These are phyloP conservation scores for Tolypocladium endophyticum DNA, from an alignment of 2,329 filamentous ascomycete genomes.

Conservation along the genomic window DNA sequence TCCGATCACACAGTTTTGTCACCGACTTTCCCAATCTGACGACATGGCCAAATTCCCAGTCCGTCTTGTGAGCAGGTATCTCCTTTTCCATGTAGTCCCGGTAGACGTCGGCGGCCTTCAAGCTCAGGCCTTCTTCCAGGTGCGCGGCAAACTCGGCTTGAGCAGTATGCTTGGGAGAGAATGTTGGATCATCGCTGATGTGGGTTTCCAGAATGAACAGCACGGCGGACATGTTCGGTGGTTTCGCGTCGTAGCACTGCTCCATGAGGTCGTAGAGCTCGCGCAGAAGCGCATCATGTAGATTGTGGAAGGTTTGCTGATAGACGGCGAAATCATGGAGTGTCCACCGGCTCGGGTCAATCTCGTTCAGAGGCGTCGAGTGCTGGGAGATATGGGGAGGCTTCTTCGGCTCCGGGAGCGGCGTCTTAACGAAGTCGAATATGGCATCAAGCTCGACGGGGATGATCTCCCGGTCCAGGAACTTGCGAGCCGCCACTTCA, in stretches of 20 bases:
- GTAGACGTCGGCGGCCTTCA: constrained; percentile 72
- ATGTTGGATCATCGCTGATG: constrained; percentile 67
- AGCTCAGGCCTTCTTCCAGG: constrained; percentile 60
- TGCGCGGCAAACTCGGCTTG: constrained; percentile 61
- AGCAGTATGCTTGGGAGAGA: constrained; percentile 60
- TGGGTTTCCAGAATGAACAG: constrained; percentile 76
- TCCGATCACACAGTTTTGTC: constrained; percentile 74
- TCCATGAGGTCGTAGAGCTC: constrained; percentile 84
- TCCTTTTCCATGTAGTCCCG: constrained; percentile 66
- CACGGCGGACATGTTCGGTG: constrained; percentile 67
- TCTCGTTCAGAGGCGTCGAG: constrained; percentile 39
- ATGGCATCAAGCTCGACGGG: constrained; percentile 74
- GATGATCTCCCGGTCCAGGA: constrained; percentile 69
- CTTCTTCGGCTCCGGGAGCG: constrained; percentile 56
- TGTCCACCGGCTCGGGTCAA: constrained; percentile 55
- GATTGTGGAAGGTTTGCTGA: constrained; percentile 59
- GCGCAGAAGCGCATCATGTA: constrained; percentile 75
- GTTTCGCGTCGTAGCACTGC: constrained; percentile 81
- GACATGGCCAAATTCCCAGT: constrained; percentile 87
- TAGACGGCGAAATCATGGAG: constrained; percentile 59
- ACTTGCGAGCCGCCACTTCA: constrained; percentile 78
- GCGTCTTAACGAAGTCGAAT: constrained; percentile 72
- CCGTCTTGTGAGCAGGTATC: constrained; percentile 67
- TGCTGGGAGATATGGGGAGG: constrained; percentile 43
- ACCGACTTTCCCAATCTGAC: constrained; percentile 82